A percentile compares a stretch with the other conserved stretches of the same genome.
These are phyloP conservation scores for Mycena citricolor DNA, from an alignment of 1,284 basidiomycete genomes.

Conservation along the genomic window DNA sequence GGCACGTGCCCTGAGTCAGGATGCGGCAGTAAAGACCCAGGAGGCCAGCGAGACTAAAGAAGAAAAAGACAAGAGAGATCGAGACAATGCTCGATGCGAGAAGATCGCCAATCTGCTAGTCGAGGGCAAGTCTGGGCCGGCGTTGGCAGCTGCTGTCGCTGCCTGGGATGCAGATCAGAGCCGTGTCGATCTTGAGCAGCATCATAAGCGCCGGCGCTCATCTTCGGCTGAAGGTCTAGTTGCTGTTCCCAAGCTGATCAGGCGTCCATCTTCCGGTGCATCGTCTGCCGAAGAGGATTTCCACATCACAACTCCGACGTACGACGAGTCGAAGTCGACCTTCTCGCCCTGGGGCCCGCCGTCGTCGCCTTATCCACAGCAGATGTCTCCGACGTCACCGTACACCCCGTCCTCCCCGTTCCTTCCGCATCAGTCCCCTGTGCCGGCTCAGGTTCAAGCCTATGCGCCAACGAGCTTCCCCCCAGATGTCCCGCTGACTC, in stretches of 20 bases:
- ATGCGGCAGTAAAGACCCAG: background rate
- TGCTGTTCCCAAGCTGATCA: background rate
- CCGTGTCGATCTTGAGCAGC: no score
- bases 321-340: background rate
- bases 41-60: no score
- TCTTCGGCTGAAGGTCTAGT: background rate
- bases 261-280: background rate
- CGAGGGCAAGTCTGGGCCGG: constrained; percentile 18
- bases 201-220: background rate
- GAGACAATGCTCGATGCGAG: constrained; percentile 11
- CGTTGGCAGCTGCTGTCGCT: constrained; percentile 15
- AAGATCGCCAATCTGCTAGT: constrained; percentile 19
- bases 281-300: background rate
- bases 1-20: constrained; percentile 4
- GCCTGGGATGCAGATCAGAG: constrained; percentile 17
- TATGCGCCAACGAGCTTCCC: background rate
- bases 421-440: constrained; percentile 5
- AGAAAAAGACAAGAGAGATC: no score
- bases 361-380: background rate
- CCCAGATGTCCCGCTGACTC: constrained; percentile 13
- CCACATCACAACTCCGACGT: background rate
- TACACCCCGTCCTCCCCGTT: background rate
- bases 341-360: background rate
- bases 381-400: constrained; percentile 1
- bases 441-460: background rate